Evolutionary conservation across 2,329 filamentous ascomycete species (phyloP).

Genomic region (Cladorrhinum sp.): DNA sequence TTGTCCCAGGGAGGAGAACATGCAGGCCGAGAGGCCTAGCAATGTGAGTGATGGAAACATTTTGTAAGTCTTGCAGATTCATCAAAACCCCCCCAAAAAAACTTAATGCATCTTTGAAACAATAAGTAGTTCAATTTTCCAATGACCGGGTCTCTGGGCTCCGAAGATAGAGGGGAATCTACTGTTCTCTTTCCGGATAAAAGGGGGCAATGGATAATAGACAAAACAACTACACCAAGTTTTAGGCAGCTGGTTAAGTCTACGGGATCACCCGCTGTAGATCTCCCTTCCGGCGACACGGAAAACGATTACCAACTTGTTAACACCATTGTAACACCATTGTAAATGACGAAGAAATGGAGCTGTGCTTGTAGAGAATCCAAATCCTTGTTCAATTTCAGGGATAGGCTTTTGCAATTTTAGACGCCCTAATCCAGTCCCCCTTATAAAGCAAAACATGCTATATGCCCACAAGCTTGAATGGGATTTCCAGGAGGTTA

Average conservation of each 20-base stretch:
- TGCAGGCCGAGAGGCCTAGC: slow-evolving; percentile 14
- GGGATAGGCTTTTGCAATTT: too few species aligned
- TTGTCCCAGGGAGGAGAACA: slow-evolving; percentile 10
- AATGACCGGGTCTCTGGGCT: slow-evolving; percentile 12
- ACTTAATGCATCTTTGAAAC: neutral
- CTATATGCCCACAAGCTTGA: too few species aligned
- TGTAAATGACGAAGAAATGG: too few species aligned
- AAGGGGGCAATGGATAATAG: neutral
- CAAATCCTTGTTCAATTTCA: too few species aligned
- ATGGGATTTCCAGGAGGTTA: neutral
- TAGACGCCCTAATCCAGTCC: too few species aligned
- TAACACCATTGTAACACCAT: too few species aligned
- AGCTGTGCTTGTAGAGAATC: too few species aligned
- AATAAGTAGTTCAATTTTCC: neutral
- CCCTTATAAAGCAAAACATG: too few species aligned
- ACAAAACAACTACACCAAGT: neutral
- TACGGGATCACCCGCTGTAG: neutral
- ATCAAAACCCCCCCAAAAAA: neutral
- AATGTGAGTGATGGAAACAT: slow-evolving; percentile 8
- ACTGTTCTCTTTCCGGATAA: slow-evolving; percentile 18
- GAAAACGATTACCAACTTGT: too few species aligned
- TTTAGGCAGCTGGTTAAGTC: slow-evolving; percentile 15
- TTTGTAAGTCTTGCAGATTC: too few species aligned
- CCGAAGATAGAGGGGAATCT: slow-evolving; percentile 10
- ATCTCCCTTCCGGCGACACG: neutral